Evolutionary conservation across 2,329 filamentous ascomycete species (phyloP).

Genomic region (Paracamarosporium sp.): DNA sequence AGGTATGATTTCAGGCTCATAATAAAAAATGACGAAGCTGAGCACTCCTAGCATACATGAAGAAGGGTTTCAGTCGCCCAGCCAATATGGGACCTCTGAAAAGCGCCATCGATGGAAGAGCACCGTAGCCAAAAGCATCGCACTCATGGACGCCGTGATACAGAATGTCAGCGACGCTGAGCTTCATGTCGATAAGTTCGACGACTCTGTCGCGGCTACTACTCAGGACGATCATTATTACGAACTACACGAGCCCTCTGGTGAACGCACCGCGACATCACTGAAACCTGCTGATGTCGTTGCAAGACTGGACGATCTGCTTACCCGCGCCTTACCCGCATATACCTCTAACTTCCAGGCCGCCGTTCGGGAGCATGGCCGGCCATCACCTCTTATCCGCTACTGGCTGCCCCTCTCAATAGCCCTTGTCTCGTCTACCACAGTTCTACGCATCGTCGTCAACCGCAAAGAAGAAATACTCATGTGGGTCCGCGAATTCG

Average conservation of each 20-base stretch:
- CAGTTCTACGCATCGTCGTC: constrained; percentile 78
- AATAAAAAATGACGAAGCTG: constrained; percentile 4
- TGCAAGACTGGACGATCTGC: constrained; percentile 70
- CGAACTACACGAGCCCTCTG: constrained; percentile 47
- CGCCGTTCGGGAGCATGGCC: constrained; percentile 71
- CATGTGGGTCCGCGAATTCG: constrained; percentile 80
- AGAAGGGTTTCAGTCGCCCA: constrained; percentile 55
- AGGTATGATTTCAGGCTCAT: constrained; percentile 27
- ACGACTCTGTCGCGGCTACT: constrained; percentile 63
- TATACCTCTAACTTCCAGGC: constrained; percentile 66
- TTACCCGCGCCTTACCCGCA: constrained; percentile 71
- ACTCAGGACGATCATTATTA: constrained; percentile 59
- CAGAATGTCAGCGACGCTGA: constrained; percentile 72
- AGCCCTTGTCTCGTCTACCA: constrained; percentile 79
- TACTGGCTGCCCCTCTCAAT: constrained; percentile 85
- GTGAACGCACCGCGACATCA: constrained; percentile 39
- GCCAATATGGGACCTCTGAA: constrained; percentile 54
- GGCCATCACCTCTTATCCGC: constrained; percentile 75
- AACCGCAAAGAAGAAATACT: constrained; percentile 78
- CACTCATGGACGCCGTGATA: constrained; percentile 85
- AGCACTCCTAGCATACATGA: constrained; percentile 64
- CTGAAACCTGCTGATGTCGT: constrained; percentile 64
- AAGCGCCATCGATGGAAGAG: constrained; percentile 69
- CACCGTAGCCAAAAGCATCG: constrained; percentile 79
- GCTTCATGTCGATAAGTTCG: constrained; percentile 60